Conservation (phyloP, 805 yeast genomes). For the Saccharomyces kudriavzevii region DNA sequence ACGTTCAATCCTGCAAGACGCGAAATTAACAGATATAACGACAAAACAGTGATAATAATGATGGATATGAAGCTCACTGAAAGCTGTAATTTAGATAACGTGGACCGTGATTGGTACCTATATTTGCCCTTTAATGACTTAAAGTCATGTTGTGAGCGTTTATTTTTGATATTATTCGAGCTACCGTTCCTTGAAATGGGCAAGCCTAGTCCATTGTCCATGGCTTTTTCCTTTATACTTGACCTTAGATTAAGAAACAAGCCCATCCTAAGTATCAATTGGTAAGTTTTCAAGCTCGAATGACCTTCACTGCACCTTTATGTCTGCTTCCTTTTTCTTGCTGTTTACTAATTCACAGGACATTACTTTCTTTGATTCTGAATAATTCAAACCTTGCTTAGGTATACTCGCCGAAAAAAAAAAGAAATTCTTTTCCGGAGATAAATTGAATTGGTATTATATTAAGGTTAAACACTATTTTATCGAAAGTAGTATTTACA, state of each 20-base stretch:
- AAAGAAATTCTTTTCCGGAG: neutral
- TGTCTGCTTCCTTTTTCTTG: neutral
- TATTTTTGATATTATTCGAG: neutral
- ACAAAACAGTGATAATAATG: neutral
- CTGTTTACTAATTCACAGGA: neutral
- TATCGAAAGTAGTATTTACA: neutral
- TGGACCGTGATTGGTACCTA: neutral
- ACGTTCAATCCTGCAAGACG: neutral
- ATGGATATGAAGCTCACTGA: neutral
- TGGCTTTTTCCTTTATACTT: neutral
- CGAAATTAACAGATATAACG: neutral
- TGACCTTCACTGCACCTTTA: neutral
- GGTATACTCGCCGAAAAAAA: neutral
- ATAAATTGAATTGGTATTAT: neutral
- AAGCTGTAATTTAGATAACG: neutral
- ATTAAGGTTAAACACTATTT: neutral
- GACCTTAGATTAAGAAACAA: neutral
- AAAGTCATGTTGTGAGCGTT: neutral
- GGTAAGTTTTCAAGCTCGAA: neutral
- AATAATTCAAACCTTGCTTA: neutral
- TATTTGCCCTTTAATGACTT: neutral
- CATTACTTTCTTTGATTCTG: neutral
- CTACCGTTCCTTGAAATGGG: neutral
- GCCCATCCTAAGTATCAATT: neutral
- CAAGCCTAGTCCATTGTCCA: neutral